Percentiles rank a stretch among this genome's conserved stretches.
phyloP scores from a whole-genome alignment of 768 basidiomycete species.

The Phaeolepiota aurea region DNA sequence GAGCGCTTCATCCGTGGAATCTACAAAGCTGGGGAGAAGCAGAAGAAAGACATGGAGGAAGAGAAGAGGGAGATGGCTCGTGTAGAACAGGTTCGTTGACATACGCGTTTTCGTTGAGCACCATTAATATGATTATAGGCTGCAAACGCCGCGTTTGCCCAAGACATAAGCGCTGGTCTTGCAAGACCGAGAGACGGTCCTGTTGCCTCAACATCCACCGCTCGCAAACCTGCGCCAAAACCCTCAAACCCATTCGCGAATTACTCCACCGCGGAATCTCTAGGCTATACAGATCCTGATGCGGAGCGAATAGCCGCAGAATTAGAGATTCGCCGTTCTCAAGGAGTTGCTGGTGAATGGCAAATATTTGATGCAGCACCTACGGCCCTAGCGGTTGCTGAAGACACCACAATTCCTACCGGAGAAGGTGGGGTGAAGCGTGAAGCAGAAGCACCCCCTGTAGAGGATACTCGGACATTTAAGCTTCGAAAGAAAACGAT shows the following conservation, averaged over 20 bases:
- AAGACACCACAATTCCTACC: constrained; percentile 7
- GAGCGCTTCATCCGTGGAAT: constrained; percentile 88
- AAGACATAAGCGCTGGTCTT: constrained; percentile 65
- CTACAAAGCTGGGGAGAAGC: constrained; percentile 89
- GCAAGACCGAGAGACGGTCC: constrained; percentile 31
- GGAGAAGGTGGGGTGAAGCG: constrained; percentile 20
- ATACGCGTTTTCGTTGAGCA: background rate
- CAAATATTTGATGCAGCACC: constrained; percentile 39
- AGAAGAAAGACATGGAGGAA: constrained; percentile 76
- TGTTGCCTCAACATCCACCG: constrained; percentile 22
- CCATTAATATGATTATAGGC: constrained; percentile 36
- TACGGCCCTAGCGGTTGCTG: background rate
- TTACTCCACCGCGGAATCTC: constrained; percentile 81
- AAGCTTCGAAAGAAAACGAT: constrained; percentile 62
- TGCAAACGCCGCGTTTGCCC: constrained; percentile 71
- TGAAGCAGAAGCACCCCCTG: constrained; percentile 26
- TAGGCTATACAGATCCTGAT: constrained; percentile 77
- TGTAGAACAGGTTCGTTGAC: constrained; percentile 60
- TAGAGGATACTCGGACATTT: constrained; percentile 53
- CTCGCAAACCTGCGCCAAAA: constrained; percentile 35
- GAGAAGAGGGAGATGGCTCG: constrained; percentile 81
- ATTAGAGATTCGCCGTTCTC: constrained; percentile 45
- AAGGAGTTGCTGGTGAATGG: constrained; percentile 78
- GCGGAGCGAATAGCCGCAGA: constrained; percentile 56
- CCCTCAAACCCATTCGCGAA: constrained; percentile 66